Evolutionary conservation across 495 filamentous ascomycete species (phyloP).

Genomic region (Podospora bellae-mahoneyi): DNA sequence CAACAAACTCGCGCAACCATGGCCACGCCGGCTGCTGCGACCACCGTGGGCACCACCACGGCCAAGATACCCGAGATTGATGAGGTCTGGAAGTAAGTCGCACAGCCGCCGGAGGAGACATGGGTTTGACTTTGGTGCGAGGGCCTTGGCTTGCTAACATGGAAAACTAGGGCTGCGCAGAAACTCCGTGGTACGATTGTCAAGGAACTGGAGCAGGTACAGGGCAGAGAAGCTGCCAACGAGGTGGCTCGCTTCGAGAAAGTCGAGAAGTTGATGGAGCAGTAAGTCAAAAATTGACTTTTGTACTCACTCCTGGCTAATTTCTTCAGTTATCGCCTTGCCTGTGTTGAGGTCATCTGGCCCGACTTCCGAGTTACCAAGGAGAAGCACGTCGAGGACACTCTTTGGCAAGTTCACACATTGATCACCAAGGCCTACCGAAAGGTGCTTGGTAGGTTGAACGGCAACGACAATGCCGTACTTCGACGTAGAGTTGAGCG

Average conservation of each 20-base stretch:
- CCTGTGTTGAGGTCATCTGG: conserved; percentile 69
- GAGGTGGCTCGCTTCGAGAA: conserved; percentile 53
- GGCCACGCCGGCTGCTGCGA: conserved; percentile 16
- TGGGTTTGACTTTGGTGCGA: no score
- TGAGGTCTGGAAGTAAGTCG: conserved; percentile 30
- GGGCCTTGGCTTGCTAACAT: conserved; percentile 16
- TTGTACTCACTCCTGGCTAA: conserved; percentile 23
- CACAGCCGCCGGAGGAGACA: no score
- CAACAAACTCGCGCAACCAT: conserved; percentile 17
- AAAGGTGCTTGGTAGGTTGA: conserved; percentile 50
- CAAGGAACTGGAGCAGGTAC: conserved; percentile 43
- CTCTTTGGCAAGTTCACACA: conserved; percentile 76
- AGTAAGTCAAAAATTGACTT: conserved; percentile 48
- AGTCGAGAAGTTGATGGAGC: conserved; percentile 55
- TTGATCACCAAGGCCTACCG: conserved; percentile 74
- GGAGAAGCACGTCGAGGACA: conserved; percentile 58
- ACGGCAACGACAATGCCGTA: conserved; percentile 57
- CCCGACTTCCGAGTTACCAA: conserved; percentile 68
- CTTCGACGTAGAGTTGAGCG: conserved; percentile 75
- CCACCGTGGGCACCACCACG: conserved; percentile 5
- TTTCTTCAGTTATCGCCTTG: conserved; percentile 58
- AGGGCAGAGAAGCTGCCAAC: conserved; percentile 44
- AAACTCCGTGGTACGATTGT: conserved; percentile 25
- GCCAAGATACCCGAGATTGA: conserved; percentile 18
- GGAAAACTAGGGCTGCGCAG: conserved; percentile 24